Conservation (phyloP, 495 filamentous ascomycete genomes). For the Penicillium angulare region DNA sequence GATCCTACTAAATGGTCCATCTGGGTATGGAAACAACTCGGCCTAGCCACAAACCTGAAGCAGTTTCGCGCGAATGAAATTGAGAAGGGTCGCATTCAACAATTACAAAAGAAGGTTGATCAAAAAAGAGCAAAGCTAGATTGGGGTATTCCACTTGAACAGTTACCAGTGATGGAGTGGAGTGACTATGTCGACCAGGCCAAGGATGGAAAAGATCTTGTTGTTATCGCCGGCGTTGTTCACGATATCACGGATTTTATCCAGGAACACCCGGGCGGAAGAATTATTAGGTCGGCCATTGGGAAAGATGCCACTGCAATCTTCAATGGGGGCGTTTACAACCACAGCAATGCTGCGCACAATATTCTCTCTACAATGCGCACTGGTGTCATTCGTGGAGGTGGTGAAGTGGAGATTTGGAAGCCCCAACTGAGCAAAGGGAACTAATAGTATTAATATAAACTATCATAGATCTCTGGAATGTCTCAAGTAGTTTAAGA, state of each 20-base stretch:
- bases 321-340: slow-evolving; percentile 94
- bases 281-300: slow-evolving; percentile 34
- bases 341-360: slow-evolving; percentile 89
- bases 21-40: slow-evolving; percentile 83
- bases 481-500: too few species aligned
- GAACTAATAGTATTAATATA: too few species aligned
- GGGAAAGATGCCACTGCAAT: slow-evolving; percentile 81
- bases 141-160: slow-evolving; percentile 85
- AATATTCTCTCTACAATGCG: slow-evolving; percentile 89
- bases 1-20: slow-evolving; percentile 95
- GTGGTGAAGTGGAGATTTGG: slow-evolving; percentile 94
- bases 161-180: slow-evolving; percentile 88
- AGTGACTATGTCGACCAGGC: slow-evolving; percentile 79
- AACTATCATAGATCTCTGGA: too few species aligned
- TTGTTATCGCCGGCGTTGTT: slow-evolving; percentile 83
- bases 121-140: slow-evolving; percentile 80
- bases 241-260: slow-evolving; percentile 88
- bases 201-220: slow-evolving; percentile 73
- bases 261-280: slow-evolving; percentile 86
- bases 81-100: slow-evolving; percentile 89
- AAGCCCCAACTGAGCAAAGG: too few species aligned
- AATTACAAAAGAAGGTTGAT: slow-evolving; percentile 93
- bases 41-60: slow-evolving; percentile 86
- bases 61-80: slow-evolving; percentile 91
- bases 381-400: slow-evolving; percentile 84